These are phyloP conservation scores for Suillus occidentalis DNA, from an alignment of 768 basidiomycete genomes.

Conservation along the genomic window DNA sequence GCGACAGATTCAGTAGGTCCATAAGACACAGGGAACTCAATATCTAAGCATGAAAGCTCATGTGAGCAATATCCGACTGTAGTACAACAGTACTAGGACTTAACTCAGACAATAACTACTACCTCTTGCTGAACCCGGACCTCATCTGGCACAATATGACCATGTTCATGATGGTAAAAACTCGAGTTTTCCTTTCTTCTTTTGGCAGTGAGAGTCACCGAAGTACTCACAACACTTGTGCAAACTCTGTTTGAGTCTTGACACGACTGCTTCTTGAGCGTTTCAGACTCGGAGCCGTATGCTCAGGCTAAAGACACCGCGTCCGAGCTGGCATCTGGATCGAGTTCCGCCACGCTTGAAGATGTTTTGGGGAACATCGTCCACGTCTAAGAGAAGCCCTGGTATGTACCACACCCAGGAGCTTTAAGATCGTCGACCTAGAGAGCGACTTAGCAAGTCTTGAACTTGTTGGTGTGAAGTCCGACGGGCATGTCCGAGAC, in stretches of 20 bases:
- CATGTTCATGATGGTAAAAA: constrained; percentile 32
- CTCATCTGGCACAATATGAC: constrained; percentile 21
- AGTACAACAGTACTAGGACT: neutral
- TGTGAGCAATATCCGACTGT: neutral
- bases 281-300: neutral
- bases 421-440: neutral
- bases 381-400: neutral
- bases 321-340: neutral
- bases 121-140: neutral
- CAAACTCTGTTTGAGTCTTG: neutral
- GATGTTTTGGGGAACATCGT: neutral
- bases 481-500: neutral
- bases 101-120: neutral
- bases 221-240: neutral
- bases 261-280: neutral
- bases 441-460: neutral
- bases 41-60: constrained; percentile 29
- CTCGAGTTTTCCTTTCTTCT: constrained; percentile 1
- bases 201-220: neutral
- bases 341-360: neutral
- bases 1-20: constrained; percentile 41
- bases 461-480: neutral
- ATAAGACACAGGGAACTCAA: constrained; percentile 38
- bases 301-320: neutral
- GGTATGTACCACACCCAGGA: neutral